These are phyloP conservation scores for Termitomyces sp. DNA, from an alignment of 768 basidiomycete genomes.

Conservation along the genomic window DNA sequence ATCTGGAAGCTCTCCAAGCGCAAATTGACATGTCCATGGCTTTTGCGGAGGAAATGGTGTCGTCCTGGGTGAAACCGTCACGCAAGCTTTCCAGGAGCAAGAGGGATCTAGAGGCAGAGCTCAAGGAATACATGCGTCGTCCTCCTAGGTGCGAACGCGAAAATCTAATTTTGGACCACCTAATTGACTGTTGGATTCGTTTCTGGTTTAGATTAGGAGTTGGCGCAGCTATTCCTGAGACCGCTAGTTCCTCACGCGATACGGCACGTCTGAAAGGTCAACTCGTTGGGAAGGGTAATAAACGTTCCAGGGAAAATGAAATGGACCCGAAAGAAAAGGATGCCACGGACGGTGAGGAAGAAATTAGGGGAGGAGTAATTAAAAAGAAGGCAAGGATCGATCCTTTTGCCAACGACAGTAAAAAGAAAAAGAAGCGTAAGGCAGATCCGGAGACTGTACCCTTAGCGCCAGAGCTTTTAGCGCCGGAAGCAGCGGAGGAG, in stretches of 20 bases:
- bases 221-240: slow-evolving; percentile 59
- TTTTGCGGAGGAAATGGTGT: slow-evolving; percentile 66
- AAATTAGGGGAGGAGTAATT: slow-evolving; percentile 53
- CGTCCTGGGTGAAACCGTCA: slow-evolving; percentile 72
- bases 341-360: slow-evolving; percentile 47
- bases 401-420: slow-evolving; percentile 49
- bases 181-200: slow-evolving; percentile 7
- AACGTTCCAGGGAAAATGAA: slow-evolving; percentile 42
- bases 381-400: slow-evolving; percentile 60
- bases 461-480: not conserved
- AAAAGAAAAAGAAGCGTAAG: slow-evolving; percentile 33
- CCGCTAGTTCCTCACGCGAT: slow-evolving; percentile 44
- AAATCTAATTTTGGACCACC: slow-evolving; percentile 6
- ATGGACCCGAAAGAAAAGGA: slow-evolving; percentile 19
- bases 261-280: slow-evolving; percentile 59
- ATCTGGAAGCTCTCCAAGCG: slow-evolving; percentile 71
- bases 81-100: slow-evolving; percentile 33
- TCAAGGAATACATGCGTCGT: slow-evolving; percentile 64
- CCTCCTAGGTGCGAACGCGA: slow-evolving; percentile 56
- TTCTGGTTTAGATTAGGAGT: slow-evolving; percentile 59
- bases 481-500: not conserved
- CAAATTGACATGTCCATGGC: slow-evolving; percentile 81
- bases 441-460: not conserved
- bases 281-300: slow-evolving; percentile 47
- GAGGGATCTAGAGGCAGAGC: slow-evolving; percentile 45